Percentiles rank a stretch among this genome's conserved stretches.
These are phyloP conservation scores for Pilobolus umbonatus DNA, from an alignment of 192 early-diverging fungal species.

Conservation along the genomic window DNA sequence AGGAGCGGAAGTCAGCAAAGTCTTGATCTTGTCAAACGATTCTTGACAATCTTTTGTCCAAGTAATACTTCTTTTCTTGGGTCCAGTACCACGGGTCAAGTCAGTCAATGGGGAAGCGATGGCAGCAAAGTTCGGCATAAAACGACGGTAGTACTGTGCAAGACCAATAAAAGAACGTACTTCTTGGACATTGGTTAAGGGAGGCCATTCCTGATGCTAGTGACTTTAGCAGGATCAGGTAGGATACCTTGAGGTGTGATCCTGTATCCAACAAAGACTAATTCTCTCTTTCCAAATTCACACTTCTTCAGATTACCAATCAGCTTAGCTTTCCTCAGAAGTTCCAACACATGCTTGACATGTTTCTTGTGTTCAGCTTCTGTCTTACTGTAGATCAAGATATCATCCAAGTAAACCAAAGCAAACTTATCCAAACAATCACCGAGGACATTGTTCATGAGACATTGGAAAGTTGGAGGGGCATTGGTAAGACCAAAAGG, in stretches of 20 bases:
- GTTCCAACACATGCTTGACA: slow-evolving; percentile 5
- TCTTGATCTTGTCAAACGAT: not conserved
- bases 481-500: slow-evolving; percentile 26
- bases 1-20: not conserved
- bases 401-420: slow-evolving; percentile 43
- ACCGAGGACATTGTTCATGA: slow-evolving; percentile 10
- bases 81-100: not conserved
- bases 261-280: too few species aligned
- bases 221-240: too few species aligned
- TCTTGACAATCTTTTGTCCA: slow-evolving; percentile 6
- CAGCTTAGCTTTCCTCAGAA: slow-evolving; percentile 14
- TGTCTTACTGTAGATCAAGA: slow-evolving; percentile 32
- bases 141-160: too few species aligned
- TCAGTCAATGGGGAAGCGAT: too few species aligned
- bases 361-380: slow-evolving; percentile 30
- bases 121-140: too few species aligned
- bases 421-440: slow-evolving; percentile 5
- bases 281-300: too few species aligned
- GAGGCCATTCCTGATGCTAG: too few species aligned
- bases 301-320: slow-evolving; percentile 11
- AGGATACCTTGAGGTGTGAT: too few species aligned
- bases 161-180: too few species aligned
- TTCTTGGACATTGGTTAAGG: too few species aligned
- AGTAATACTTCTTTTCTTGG: not conserved
- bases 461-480: not conserved